Evolutionary conservation across 768 basidiomycete species (phyloP), one percentile per base, ranked within the genome.

Genomic region (Dictyophora rubrovolvata): DNA sequence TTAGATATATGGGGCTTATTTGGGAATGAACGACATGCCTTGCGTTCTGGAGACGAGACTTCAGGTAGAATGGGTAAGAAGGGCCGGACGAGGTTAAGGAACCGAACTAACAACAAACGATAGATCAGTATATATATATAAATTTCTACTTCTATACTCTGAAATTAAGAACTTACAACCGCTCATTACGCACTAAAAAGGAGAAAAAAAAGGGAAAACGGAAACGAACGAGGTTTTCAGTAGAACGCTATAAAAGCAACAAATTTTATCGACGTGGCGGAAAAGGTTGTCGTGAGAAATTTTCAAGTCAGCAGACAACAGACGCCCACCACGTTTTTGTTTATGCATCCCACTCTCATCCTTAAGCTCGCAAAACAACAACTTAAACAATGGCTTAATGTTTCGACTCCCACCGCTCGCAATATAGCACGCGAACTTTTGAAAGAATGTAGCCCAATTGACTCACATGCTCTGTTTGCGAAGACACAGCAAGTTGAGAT

Each of bases 41-140:
- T 97, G 72, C 93, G 88, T 77, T 97, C 94, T 55, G 95, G 95
- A 53, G 94, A 93, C 63, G 94, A 92, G 60, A 98, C 93, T 76
- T 99, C 95, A 53, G 95, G 95, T 62, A 98, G 80, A 68, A 97
- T 86, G 53, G 92, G 89, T 74, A 97, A 83, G 79, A 99, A 97
- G 60, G 95, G 95, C 73, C 93, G 86, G 76, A 96, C 94, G 69
- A 95, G 91, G 77, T 95, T 94, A 68, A 97, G 79, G 77, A 96
- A 95, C 76, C 93, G 90, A 75, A 95, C 93, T 95, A 66, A 22
- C 28, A 28, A 48, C n/a, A 8, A 14, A 56, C 54, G 7, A 61
- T 42, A 12, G 61, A 18, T 11, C 12, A 17, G 9, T 14, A 28
- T 3, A 12, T 42, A 42, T 14, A 28, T 3, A 12, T 42, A 42